phyloP scores from a whole-genome alignment of 306 rosid species.

The Acacia melanoxylon region DNA sequence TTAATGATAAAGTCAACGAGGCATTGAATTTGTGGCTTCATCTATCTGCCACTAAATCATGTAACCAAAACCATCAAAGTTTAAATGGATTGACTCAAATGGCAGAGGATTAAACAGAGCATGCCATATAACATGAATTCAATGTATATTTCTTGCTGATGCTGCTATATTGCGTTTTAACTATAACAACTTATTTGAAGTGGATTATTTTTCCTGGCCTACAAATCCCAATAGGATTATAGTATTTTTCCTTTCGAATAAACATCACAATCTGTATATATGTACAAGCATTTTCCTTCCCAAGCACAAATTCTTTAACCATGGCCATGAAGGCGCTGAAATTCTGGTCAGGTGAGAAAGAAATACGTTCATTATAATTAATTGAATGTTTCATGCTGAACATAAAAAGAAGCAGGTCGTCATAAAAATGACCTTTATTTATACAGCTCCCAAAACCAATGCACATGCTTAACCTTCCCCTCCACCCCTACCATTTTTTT shows the following conservation, averaged over 20 bases:
- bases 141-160: too few relatives aligned
- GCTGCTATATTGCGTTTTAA: not conserved
- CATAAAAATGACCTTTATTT: conserved; percentile 33
- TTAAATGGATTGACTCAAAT: not conserved
- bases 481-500: not conserved
- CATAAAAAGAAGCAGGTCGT: not conserved
- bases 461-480: conserved; percentile 20
- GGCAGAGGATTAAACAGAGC: not conserved
- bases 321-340: conserved; percentile 15
- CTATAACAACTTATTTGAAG: not conserved
- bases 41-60: not conserved
- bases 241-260: not conserved
- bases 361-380: not conserved
- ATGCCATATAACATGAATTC: too few relatives aligned
- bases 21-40: conserved; percentile 9
- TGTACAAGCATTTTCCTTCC: not conserved
- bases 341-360: not conserved
- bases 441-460: conserved; percentile 47
- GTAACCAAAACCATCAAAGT: not conserved
- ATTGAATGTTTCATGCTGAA: conserved; percentile 1
- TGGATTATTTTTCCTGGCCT: not conserved
- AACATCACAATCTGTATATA: not conserved
- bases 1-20: conserved; percentile 30
- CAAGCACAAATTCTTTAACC: not conserved
- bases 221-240: not conserved